Conservation (phyloP, 2,329 filamentous ascomycete genomes). For the Sphaerulina musiva region DNA sequence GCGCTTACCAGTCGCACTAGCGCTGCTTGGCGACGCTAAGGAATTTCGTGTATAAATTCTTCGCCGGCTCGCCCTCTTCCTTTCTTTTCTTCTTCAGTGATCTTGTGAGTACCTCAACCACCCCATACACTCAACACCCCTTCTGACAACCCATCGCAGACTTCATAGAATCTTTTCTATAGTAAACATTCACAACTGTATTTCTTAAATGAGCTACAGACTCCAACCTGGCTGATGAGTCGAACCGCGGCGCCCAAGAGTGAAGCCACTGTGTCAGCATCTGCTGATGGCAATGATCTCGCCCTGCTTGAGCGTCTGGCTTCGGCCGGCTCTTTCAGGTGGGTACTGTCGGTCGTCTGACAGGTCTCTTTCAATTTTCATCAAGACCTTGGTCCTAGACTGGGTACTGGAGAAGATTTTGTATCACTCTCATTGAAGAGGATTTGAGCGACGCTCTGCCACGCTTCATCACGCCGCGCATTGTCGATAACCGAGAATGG, state of each 20-base stretch:
- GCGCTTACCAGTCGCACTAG: too few species aligned
- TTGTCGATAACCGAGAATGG: too few species aligned
- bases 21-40: too few species aligned
- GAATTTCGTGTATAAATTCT: too few species aligned
- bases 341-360: constrained; percentile 33
- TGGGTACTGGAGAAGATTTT: constrained; percentile 22
- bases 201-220: constrained; percentile 76
- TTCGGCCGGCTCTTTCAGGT: constrained; percentile 31
- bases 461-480: too few species aligned
- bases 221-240: constrained; percentile 34
- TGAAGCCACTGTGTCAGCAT: constrained; percentile 29
- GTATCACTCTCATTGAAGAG: too few species aligned
- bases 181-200: constrained; percentile 90
- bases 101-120: constrained; percentile 4
- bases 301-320: constrained; percentile 29
- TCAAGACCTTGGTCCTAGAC: constrained; percentile 27
- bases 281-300: constrained; percentile 33
- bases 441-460: too few species aligned
- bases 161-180: constrained; percentile 87
- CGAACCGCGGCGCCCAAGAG: constrained; percentile 32
- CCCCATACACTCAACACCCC: constrained; percentile 6
- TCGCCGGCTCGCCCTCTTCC: too few species aligned
- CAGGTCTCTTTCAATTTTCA: constrained; percentile 27
- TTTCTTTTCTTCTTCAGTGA: constrained; percentile 6
- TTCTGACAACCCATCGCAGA: constrained; percentile 10